Base-by-base conservation (phyloP, 2,329 filamentous ascomycete genomes). In the Mollisiaceae sp. region DNA sequence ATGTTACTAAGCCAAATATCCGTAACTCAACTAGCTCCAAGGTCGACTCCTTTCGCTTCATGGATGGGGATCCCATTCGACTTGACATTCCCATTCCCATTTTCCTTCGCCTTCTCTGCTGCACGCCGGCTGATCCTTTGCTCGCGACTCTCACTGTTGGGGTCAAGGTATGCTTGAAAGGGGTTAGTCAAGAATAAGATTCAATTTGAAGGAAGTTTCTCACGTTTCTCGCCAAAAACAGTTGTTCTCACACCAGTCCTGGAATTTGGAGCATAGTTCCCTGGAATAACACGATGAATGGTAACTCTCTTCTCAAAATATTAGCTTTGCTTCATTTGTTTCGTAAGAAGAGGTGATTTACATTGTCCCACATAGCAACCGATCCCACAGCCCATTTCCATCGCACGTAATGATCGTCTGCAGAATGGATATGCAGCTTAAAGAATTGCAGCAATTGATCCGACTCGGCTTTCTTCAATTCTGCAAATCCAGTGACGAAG, bases 291-390 rank as follows among this genome's bases (percentile, higher is more conserved):
- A 12, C 71, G 63, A 67, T 73, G 71, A 27, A 73, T 43, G 15
- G 66, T 66, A 15, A 43, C 57, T 60, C 71, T 69, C 70, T 71
- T 36, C 14, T 59, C 20, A 22, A 14, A n/a, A 11, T 58, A 56
- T 71, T 56, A 70, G 59, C 20, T 47, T 18, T 32, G 27, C 27
- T 32, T 32, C 27, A 3, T 6, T 32, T 32, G 6, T 32, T 32
- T 32, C 3, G 27, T 3, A 32, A 32, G 27, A 32, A 32, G 6
- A 32, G 27, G 27, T 4, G 20, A 45, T 61, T 69, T 64, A 69
- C 69, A 39, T 74, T 74, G 56, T 74, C 72, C 72, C 72, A 74
- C 18, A 74, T 54, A 8, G 72, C 72, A 27, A 74, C 65, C 38
- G 63, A 66, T 6, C 72, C 70, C 1, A 68, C 67, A 14, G 62